These are phyloP conservation scores for Zygoascus ofunaensis DNA, from an alignment of 805 yeast species.

Conservation along the genomic window DNA sequence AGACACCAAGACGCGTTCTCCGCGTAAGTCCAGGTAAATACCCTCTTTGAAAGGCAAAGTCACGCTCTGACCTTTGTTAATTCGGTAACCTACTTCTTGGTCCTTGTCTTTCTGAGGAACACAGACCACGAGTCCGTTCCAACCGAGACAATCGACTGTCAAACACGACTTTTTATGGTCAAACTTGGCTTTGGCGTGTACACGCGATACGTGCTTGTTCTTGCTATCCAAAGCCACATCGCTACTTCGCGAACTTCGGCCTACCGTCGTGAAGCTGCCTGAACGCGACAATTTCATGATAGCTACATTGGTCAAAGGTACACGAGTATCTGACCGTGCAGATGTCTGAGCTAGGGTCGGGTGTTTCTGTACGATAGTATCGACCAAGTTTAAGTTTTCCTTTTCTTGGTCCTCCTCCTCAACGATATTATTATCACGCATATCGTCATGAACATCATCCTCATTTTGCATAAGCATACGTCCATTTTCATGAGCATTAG, in stretches of 20 bases:
- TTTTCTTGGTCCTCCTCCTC: not conserved
- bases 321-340: too few species aligned
- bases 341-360: too few species aligned
- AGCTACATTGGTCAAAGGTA: conserved; percentile 32
- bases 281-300: conserved; percentile 34
- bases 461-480: not conserved
- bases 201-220: conserved; percentile 54
- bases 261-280: conserved; percentile 39
- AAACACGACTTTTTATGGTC: conserved; percentile 27
- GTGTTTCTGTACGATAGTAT: too few species aligned
- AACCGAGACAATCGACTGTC: conserved; percentile 65
- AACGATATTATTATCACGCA: not conserved
- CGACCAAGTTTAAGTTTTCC: conserved; percentile 14
- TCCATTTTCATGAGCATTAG: not conserved
- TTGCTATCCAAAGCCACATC: conserved; percentile 41
- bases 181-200: conserved; percentile 49
- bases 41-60: conserved; percentile 55
- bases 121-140: conserved; percentile 65
- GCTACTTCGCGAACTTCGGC: conserved; percentile 59
- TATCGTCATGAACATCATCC: not conserved
- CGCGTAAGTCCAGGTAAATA: conserved; percentile 60
- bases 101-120: conserved; percentile 39
- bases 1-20: conserved; percentile 47
- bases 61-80: conserved; percentile 55
- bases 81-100: conserved; percentile 34